Evolutionary conservation across 352 stramenopile species (phyloP).

Genomic region (Phytophthora pisi): DNA sequence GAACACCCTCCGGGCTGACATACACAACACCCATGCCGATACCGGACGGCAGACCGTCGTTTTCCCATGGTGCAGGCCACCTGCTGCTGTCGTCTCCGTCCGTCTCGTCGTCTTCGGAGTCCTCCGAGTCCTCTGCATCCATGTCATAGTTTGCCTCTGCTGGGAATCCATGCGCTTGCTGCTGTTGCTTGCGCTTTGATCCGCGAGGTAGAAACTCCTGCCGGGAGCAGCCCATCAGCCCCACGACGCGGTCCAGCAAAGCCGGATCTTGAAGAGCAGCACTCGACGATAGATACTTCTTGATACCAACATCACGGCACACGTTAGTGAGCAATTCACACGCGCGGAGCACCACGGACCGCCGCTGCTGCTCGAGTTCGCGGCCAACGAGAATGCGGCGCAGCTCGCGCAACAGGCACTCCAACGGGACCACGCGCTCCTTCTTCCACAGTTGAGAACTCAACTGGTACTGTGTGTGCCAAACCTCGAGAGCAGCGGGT

Average conservation of each 20-base stretch:
- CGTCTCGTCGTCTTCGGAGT: constrained; percentile 62
- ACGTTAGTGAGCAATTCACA: constrained; percentile 71
- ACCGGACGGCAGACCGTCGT: constrained; percentile 65
- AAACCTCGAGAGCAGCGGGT: constrained; percentile 54
- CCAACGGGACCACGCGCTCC: constrained; percentile 60
- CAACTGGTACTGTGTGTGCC: constrained; percentile 67
- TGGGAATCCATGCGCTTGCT: constrained; percentile 31
- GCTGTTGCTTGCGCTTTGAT: constrained; percentile 33
- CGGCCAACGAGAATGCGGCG: constrained; percentile 43
- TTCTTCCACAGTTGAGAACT: constrained; percentile 67
- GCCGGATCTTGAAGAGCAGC: constrained; percentile 44
- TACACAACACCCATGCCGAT: constrained; percentile 84
- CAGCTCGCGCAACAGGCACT: constrained; percentile 67
- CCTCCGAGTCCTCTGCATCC: constrained; percentile 46
- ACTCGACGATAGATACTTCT: constrained; percentile 50
- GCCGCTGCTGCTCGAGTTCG: constrained; percentile 44
- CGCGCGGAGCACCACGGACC: constrained; percentile 61
- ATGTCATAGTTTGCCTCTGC: constrained; percentile 54
- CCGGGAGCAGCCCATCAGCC: constrained; percentile 53
- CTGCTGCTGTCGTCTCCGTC: constrained; percentile 58
- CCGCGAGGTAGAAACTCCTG: constrained; percentile 52
- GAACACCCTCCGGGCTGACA: constrained; percentile 67
- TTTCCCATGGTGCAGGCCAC: constrained; percentile 83
- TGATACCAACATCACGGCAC: constrained; percentile 58
- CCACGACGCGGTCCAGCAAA: constrained; percentile 61